A percentile compares a stretch with the other conserved stretches of the same genome.
Evolutionary conservation across 2,329 filamentous ascomycete species (phyloP).

Genomic region (Verticillium alfalfae): DNA sequence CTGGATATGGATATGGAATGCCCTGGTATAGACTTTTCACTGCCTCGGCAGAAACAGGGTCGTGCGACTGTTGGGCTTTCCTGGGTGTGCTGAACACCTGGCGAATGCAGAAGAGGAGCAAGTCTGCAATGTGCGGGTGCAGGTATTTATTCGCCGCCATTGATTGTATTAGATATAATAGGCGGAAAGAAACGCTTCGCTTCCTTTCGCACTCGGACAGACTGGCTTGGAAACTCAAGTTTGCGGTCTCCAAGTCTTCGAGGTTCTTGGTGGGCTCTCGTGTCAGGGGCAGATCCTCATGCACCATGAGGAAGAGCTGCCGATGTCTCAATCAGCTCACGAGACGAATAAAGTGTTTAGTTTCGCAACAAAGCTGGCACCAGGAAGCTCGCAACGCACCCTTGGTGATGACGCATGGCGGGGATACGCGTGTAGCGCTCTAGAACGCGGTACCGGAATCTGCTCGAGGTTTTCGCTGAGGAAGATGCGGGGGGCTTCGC

Average conservation of each 20-base stretch:
- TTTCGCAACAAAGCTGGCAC: constrained; percentile 18
- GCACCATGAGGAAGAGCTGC: constrained; percentile 3
- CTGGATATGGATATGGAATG: constrained; percentile 50
- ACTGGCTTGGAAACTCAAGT: constrained; percentile 13
- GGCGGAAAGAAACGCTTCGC: constrained; percentile 39
- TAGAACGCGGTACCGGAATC: not conserved
- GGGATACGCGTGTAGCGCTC: constrained; percentile 12
- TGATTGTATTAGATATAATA: constrained; percentile 58
- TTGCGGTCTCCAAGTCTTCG: constrained; percentile 13
- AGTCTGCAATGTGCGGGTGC: constrained; percentile 43
- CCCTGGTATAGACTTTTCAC: constrained; percentile 45
- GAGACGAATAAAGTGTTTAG: constrained; percentile 17
- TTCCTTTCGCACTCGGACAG: constrained; percentile 12
- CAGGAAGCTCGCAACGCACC: constrained; percentile 32
- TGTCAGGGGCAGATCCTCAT: constrained; percentile 11
- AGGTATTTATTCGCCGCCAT: constrained; percentile 60
- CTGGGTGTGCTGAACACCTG: constrained; percentile 17
- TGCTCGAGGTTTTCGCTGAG: constrained; percentile 5
- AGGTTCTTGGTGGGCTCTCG: not conserved
- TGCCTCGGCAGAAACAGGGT: constrained; percentile 44
- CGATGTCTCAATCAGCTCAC: constrained; percentile 15
- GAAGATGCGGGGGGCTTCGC: constrained; percentile 46
- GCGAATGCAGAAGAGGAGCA: constrained; percentile 39
- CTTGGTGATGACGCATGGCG: constrained; percentile 19
- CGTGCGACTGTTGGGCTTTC: constrained; percentile 13